phyloP scores from a whole-genome alignment of 345 rosid species.

The Brassica cretica region DNA sequence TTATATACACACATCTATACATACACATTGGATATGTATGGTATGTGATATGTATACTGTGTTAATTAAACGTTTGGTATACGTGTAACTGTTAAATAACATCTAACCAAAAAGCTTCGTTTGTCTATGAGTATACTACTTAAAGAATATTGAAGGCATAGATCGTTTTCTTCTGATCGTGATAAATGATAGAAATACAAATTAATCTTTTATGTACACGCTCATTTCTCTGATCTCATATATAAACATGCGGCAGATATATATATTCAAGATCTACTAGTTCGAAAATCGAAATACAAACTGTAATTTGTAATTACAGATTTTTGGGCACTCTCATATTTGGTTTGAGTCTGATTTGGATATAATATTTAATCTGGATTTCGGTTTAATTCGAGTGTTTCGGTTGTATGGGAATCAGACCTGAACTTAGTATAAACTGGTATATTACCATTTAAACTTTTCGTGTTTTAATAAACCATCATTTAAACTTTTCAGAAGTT shows the following conservation, averaged over 20 bases:
- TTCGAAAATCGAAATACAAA: slow-evolving; percentile 7
- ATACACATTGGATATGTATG: background rate
- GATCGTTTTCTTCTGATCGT: background rate
- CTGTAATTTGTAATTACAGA: background rate
- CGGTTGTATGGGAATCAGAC: background rate
- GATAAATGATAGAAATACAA: background rate
- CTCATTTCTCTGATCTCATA: background rate
- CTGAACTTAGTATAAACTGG: background rate
- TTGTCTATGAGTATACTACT: no score
- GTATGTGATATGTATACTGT: background rate
- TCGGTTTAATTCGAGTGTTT: background rate
- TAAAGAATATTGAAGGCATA: background rate
- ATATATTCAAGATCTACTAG: background rate
- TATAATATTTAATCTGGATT: background rate
- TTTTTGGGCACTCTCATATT: background rate
- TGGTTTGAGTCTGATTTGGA: background rate
- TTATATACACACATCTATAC: slow-evolving; percentile 33
- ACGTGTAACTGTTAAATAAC: no score
- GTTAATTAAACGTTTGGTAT: background rate
- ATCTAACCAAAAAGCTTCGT: no score
- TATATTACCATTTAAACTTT: background rate
- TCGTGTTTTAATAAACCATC: background rate
- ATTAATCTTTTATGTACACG: background rate
- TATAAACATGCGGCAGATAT: background rate
- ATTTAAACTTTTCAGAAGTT: background rate